A percentile compares a stretch with the other conserved stretches of the same genome.
Evolutionary conservation across 1,139 yeast species (phyloP).

Genomic region (Lodderomyces margitis): DNA sequence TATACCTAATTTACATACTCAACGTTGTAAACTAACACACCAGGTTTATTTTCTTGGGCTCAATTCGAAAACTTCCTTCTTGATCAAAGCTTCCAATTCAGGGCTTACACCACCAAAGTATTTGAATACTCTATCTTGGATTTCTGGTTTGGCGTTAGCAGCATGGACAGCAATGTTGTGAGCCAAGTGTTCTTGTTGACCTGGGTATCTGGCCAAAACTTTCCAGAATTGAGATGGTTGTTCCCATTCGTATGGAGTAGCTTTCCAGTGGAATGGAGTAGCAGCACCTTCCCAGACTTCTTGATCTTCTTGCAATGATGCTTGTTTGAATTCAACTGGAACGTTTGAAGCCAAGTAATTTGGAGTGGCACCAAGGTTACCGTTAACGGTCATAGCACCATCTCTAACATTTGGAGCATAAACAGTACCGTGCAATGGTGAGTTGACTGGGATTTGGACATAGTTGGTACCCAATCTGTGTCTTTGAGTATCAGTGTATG

Average conservation of each 20-base stretch:
- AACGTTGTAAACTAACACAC: background rate
- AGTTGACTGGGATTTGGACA: conserved; percentile 71
- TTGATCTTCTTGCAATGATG: conserved; percentile 56
- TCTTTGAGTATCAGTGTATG: conserved; percentile 82
- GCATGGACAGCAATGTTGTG: conserved; percentile 82
- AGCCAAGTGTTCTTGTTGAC: conserved; percentile 81
- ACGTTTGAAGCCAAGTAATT: conserved; percentile 65
- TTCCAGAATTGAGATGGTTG: conserved; percentile 67
- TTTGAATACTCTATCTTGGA: conserved; percentile 78
- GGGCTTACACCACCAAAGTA: conserved; percentile 74
- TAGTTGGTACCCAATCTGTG: conserved; percentile 65
- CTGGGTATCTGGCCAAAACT: conserved; percentile 70
- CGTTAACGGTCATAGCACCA: conserved; percentile 81
- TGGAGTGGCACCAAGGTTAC: conserved; percentile 83
- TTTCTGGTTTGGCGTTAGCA: conserved; percentile 62
- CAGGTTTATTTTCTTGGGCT: conserved; percentile 48
- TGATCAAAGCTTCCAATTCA: conserved; percentile 57
- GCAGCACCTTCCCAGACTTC: conserved; percentile 91
- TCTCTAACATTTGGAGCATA: conserved; percentile 75
- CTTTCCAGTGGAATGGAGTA: conserved; percentile 83
- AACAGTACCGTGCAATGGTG: conserved; percentile 48
- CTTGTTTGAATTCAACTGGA: conserved; percentile 52
- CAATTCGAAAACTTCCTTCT: conserved; percentile 57
- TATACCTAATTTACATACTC: conserved; percentile 1
- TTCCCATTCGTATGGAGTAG: conserved; percentile 67